Evolutionary conservation across 2,329 filamentous ascomycete species (phyloP), one percentile per base, ranked within the genome.

Genomic region (Sclerotinia borealis): DNA sequence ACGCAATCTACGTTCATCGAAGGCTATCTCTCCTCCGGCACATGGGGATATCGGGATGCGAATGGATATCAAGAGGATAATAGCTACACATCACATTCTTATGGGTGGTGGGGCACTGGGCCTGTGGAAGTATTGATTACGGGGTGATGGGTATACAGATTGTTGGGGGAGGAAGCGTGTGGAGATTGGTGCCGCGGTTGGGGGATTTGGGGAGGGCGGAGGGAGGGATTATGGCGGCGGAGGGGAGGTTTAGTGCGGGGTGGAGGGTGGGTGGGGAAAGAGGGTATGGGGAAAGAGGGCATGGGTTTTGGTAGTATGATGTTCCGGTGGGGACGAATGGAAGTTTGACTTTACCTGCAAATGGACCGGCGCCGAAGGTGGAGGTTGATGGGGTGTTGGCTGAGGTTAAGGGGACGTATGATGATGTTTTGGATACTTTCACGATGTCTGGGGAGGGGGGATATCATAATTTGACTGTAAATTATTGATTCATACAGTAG

Each of bases 1-100:
- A 86, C 84, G 0, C 76, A 80, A 63, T 82, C 79, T 48, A 86
- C 85, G 0, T 79, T 83, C 27, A 79, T 86, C 34, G 85, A 87
- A 71, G 85, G 84, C 0, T 86, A 84, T 65, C 76, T 84, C 1
- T 72, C 72, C 0, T 78, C 86, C 65, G 83, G 83, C 2, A 80
- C 76, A 0, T 88, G 84, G 66, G 82, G 80, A 2, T 88, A 88
- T 69, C 78, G 83, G 2, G 76, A 75, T 36, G 74, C 78, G 47
- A 72, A 78, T 9, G 84, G 83, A 0, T 86, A 86, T 66, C 72
- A 73, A 7, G 76, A 79, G 51, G 80, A 83, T 45, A 39, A 5
- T 47, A 74, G 52, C 1, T 80, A 81, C 64, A 79, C 79, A 4
- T 78, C 75, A n/a, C 80, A 81, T 65, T 73, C 79, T 17, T 79